Percentiles rank a stretch among this genome's conserved stretches.
These are phyloP conservation scores for Pseudognaphalium luteoalbum DNA, from an alignment of 129 eudicot species.

Conservation along the genomic window DNA sequence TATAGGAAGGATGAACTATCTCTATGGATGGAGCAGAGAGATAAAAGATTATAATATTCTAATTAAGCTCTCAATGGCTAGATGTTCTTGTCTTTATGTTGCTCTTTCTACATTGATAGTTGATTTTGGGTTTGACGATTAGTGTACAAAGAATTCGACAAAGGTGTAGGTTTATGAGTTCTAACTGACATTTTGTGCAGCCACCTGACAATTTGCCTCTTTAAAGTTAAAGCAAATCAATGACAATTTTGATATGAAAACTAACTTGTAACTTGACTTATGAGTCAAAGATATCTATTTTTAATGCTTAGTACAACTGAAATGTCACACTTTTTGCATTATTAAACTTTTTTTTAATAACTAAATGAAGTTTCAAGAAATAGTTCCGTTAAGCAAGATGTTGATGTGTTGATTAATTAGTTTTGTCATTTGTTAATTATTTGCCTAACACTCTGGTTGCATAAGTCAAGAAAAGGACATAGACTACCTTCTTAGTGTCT, in stretches of 20 bases:
- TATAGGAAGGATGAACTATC: conserved; percentile 11
- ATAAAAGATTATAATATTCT: not conserved
- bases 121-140: conserved; percentile 22
- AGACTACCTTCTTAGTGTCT: conserved; percentile 7
- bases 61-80: not conserved
- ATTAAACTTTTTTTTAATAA: not conserved
- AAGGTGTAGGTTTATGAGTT: not conserved
- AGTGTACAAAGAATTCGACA: conserved; percentile 19
- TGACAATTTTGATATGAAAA: not conserved
- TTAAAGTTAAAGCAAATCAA: conserved; percentile 3
- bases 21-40: not conserved
- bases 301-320: not conserved
- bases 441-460: conserved; percentile 11
- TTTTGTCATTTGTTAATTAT: conserved; percentile 25
- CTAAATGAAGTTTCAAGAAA: not conserved
- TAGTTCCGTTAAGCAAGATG: conserved; percentile 12
- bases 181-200: conserved; percentile 9
- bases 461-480: conserved; percentile 23
- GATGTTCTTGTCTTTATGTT: conserved; percentile 5
- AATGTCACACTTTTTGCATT: not conserved
- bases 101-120: conserved; percentile 12
- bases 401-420: not conserved
- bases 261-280: not conserved
- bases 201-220: not conserved
- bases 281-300: not conserved